Percentiles rank a stretch among this genome's conserved stretches.
These are phyloP conservation scores for Melocanna baccifera DNA, from an alignment of 176 grass and related monocot genomes.

Conservation along the genomic window DNA sequence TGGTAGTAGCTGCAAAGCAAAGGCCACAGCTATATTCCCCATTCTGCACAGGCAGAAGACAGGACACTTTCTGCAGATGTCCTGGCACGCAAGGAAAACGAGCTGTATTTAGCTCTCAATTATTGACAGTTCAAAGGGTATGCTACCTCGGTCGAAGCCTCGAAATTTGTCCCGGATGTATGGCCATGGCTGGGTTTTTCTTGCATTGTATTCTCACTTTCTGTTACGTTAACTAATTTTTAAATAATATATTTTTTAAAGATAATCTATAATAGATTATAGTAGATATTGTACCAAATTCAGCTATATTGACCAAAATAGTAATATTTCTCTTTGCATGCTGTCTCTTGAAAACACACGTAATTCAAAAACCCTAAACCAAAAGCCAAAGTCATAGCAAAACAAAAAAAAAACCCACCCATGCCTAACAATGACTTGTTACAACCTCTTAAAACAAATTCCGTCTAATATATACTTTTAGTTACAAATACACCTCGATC, in stretches of 20 bases:
- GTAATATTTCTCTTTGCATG: too few species aligned
- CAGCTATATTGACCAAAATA: too few species aligned
- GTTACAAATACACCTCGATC: neutral
- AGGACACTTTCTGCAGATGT: too few species aligned
- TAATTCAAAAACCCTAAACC: too few species aligned
- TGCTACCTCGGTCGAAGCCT: neutral
- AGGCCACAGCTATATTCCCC: neutral
- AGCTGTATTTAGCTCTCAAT: neutral
- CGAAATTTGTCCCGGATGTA: neutral
- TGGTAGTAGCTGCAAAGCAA: neutral
- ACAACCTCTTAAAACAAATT: neutral
- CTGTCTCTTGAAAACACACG: too few species aligned
- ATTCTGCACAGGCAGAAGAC: neutral
- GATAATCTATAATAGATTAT: too few species aligned
- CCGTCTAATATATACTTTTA: neutral
- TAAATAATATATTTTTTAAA: too few species aligned
- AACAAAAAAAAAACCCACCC: too few species aligned
- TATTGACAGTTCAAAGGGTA: conserved; percentile 23
- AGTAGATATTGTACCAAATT: too few species aligned
- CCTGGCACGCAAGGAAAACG: neutral
- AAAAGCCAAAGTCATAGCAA: too few species aligned
- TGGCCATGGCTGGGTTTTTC: neutral
- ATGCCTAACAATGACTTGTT: neutral
- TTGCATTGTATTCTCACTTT: too few species aligned
- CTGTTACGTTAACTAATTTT: too few species aligned